Evolutionary conservation across 2,329 filamentous ascomycete species (phyloP).

Genomic region (Penicillium hesseltinei): DNA sequence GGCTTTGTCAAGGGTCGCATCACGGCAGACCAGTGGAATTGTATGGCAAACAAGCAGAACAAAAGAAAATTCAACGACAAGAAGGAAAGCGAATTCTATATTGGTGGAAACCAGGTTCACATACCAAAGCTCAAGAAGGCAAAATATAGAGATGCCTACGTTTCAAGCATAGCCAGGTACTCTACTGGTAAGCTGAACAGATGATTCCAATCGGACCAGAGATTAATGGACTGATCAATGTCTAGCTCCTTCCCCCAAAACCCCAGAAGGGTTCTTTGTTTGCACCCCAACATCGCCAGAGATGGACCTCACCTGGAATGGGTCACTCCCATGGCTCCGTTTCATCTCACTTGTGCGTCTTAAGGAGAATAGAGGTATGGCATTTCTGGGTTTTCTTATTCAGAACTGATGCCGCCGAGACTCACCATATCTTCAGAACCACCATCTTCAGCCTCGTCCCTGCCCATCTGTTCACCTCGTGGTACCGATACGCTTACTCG

Average conservation of each 20-base stretch:
- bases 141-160: conserved; percentile 1
- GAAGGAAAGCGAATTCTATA: conserved; percentile 19
- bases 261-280: conserved; percentile 20
- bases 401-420: not conserved
- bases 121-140: conserved; percentile 3
- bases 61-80: conserved; percentile 15
- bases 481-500: too few relatives aligned
- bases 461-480: not conserved
- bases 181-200: not conserved
- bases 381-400: not conserved
- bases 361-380: not conserved
- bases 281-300: conserved; percentile 15
- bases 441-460: not conserved
- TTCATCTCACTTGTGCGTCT: conserved; percentile 1
- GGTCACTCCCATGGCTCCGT: conserved; percentile 18
- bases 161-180: not conserved
- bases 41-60: conserved; percentile 6
- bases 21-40: not conserved
- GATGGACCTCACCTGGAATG: conserved; percentile 12
- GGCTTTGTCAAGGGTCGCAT: not conserved
- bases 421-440: not conserved
- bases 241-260: conserved; percentile 2
- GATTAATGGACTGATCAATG: not conserved
- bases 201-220: not conserved
- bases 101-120: conserved; percentile 10